Evolutionary conservation across 2,329 filamentous ascomycete species (phyloP), one percentile per base, ranked within the genome.

Genomic region (Diaporthe humulicola): DNA sequence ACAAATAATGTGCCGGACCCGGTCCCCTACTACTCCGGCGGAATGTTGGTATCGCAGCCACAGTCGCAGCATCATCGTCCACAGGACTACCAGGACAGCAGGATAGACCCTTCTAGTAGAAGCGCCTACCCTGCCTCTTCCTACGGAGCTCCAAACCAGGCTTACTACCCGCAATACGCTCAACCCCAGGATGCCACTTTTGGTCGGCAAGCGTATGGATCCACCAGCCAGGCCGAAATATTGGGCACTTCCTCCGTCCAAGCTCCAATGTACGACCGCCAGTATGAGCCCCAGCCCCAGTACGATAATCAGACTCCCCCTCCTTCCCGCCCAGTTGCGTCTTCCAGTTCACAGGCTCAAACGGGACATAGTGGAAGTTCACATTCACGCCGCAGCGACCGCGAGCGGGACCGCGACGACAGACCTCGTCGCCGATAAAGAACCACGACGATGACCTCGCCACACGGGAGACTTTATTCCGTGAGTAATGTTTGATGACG

Each of bases 161-260:
- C 38, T 60, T 86, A 84, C 75, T 78, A 83, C 40, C 73, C 80
- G 69, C 76, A 81, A 48, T 85, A 85, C 76, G 79, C 82, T n/a
- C 88, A 88, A 79, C 85, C 88, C 75, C 81, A 85, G 81, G 89
- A 91, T 81, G 84, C 89, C 60, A 87, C 88, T 77, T 90, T 88
- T 78, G 89, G 89, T 85, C 90, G 90, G 87, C 87, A 87, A 88
- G 57, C 70, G n/a, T 92, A 89, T 84, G 81, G 78, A 79, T 83
- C 81, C 79, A 79, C 80, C 74, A 76, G 75, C 77, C 76, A 77
- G 61, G 45, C 73, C 38, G 75, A 76, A 12, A 70, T 70, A 33
- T 28, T 42, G 69, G 71, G 69, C 28, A 64, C 74, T 33, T 48
- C 58, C 72, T 30, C 74, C 75, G 76, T 45, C 77, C 74, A 71